Evolutionary conservation across 805 yeast genomes (phyloP), one percentile per base, ranked within the genome.

Genomic region (Suhomyces emberorum): DNA sequence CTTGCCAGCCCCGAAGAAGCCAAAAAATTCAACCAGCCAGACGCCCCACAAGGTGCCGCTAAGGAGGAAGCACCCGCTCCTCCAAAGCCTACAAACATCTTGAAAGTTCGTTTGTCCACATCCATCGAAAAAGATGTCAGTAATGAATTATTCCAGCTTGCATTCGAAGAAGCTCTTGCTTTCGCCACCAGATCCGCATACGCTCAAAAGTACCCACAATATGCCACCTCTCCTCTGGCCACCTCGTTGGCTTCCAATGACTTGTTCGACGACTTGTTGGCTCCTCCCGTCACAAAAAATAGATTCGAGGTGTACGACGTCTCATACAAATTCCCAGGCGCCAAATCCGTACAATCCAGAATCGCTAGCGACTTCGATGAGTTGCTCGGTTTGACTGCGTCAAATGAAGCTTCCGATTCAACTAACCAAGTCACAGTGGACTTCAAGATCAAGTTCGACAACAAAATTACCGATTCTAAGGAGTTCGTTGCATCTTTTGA

Each of bases 251-350:
- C 37, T 25, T 38, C 39, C 5, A 53, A 49, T 14, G 70, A 62
- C 34, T 38, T 65, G 19, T 68, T 68, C 41, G 70, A 62, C 39
- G 70, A 61, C 34, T 57, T 68, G 44, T 45, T 68, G 18, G 54
- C 54, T 20, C 62, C 72, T 5, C 50, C 69, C 3, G 64, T 56
- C 7, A 55, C 63, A 9, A 51, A 61, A 38, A 44, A 46, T 30
- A 54, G 73, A 44, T 67, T 67, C 40, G 60, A 58, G 28, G 62
- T 67, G 15, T 51, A 44, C 33, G 59, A 54, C 23, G 44, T 53
- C 14, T 40, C 52, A 28, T 64, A 56, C 48, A 47, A 53, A 32
- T 61, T 57, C 43, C 27, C 12, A 12, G 20, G 11, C 7, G 35
- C 31, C 8, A 20, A 20, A 9, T 18, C 22, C 18, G 21, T 21